Evolutionary conservation across 148 eudicot genomes (phyloP).

Genomic region (Chenopodium album): DNA sequence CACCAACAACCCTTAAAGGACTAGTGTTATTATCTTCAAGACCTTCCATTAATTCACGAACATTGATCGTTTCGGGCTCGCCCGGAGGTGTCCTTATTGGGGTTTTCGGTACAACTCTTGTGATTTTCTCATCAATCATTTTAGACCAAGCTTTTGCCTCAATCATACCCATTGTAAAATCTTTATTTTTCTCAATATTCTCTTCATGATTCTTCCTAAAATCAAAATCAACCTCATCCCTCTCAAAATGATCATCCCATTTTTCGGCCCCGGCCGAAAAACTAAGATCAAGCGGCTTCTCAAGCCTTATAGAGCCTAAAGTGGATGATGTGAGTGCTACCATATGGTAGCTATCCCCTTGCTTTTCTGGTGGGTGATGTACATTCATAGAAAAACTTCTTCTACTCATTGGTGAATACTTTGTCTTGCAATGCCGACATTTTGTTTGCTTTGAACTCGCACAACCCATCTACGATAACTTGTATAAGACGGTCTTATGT

Average conservation of each 20-base stretch:
- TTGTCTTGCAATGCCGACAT: conserved; percentile 53
- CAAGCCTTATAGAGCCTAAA: conserved; percentile 57
- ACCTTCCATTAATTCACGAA: conserved; percentile 88
- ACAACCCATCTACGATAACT: conserved; percentile 58
- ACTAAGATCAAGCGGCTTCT: conserved; percentile 20
- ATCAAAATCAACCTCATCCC: conserved; percentile 2
- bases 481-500: too few species aligned
- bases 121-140: conserved; percentile 72
- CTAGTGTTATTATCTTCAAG: conserved; percentile 53
- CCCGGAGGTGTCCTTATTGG: conserved; percentile 74
- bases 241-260: background rate
- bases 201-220: background rate
- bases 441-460: conserved; percentile 55
- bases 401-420: conserved; percentile 40
- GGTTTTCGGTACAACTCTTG: conserved; percentile 44
- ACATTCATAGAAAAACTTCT: conserved; percentile 67
- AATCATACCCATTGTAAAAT: conserved; percentile 57
- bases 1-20: conserved; percentile 42
- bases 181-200: conserved; percentile 28
- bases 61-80: conserved; percentile 79
- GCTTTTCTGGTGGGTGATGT: conserved; percentile 47
- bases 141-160: conserved; percentile 88
- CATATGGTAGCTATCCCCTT: conserved; percentile 56
- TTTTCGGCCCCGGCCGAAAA: background rate
- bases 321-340: conserved; percentile 77